Evolutionary conservation across 805 yeast species (phyloP).

Genomic region (Wickerhamomyces canadensis): DNA sequence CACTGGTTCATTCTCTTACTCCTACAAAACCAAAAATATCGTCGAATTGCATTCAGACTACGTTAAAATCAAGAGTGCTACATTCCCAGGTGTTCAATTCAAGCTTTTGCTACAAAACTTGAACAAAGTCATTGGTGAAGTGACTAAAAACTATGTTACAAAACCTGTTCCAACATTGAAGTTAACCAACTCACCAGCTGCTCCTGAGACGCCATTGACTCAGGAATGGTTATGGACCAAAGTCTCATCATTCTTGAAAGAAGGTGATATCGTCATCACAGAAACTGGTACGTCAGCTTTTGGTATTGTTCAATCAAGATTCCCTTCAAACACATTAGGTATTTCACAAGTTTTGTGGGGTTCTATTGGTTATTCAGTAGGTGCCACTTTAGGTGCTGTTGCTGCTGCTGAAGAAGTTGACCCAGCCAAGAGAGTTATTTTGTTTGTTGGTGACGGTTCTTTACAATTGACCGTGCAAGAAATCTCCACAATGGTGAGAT

Average conservation of each 20-base stretch:
- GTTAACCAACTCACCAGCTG: conserved; percentile 38
- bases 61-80: conserved; percentile 64
- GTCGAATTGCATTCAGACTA: conserved; percentile 77
- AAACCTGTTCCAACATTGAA: conserved; percentile 51
- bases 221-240: conserved; percentile 70
- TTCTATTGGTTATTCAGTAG: conserved; percentile 66
- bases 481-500: conserved; percentile 62
- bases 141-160: conserved; percentile 40
- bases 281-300: conserved; percentile 77
- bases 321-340: conserved; percentile 58
- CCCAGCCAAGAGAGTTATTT: conserved; percentile 54
- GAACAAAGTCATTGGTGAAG: conserved; percentile 31
- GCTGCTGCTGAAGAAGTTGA: conserved; percentile 62
- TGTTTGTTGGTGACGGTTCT: conserved; percentile 74
- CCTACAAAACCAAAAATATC: conserved; percentile 67
- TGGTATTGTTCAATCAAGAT: conserved; percentile 61
- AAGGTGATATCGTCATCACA: conserved; percentile 62
- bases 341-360: conserved; percentile 76
- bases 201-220: conserved; percentile 41
- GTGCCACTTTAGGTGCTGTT: conserved; percentile 63
- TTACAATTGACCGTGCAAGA: conserved; percentile 71
- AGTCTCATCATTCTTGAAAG: conserved; percentile 54
- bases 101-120: conserved; percentile 45
- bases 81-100: conserved; percentile 71
- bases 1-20: conserved; percentile 81